Percentiles rank a stretch among this genome's conserved stretches.
These are phyloP conservation scores for Fraxinus sp. DNA, from an alignment of 305 asterid genomes.

Conservation along the genomic window DNA sequence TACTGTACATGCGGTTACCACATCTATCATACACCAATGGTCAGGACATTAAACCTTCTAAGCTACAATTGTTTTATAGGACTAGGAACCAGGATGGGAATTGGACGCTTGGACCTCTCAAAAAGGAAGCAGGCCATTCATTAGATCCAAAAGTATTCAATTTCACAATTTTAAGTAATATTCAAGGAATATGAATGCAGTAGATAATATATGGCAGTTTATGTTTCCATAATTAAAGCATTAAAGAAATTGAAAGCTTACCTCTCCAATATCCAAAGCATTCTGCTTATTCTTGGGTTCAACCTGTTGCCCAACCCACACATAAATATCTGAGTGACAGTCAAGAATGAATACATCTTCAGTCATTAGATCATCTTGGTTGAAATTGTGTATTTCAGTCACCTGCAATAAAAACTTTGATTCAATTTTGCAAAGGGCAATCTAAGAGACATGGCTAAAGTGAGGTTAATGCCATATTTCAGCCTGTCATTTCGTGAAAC, in stretches of 20 bases:
- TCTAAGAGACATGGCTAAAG: neutral
- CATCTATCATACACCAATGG: neutral
- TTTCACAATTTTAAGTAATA: neutral
- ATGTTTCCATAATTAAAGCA: constrained; percentile 5
- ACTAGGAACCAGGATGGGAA: neutral
- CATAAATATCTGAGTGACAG: constrained; percentile 72
- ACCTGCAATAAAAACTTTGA: constrained; percentile 52
- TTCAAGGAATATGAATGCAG: neutral
- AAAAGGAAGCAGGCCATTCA: neutral
- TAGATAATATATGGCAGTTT: constrained; percentile 7
- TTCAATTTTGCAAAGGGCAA: constrained; percentile 19
- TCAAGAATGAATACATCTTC: constrained; percentile 89
- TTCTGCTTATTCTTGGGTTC: constrained; percentile 57
- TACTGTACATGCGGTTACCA: neutral
- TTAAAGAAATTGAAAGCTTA: constrained; percentile 28
- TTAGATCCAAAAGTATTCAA: neutral
- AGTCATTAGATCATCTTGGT: constrained; percentile 96
- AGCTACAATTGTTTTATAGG: neutral
- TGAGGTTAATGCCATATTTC: neutral
- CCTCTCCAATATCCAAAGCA: constrained; percentile 77
- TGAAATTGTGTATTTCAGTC: constrained; percentile 82
- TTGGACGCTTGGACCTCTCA: neutral
- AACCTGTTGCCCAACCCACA: constrained; percentile 91
- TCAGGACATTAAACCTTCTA: neutral
- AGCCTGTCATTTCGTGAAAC: neutral